phyloP scores from a whole-genome alignment of 352 stramenopile genomes.

The Peronospora belbahrii region DNA sequence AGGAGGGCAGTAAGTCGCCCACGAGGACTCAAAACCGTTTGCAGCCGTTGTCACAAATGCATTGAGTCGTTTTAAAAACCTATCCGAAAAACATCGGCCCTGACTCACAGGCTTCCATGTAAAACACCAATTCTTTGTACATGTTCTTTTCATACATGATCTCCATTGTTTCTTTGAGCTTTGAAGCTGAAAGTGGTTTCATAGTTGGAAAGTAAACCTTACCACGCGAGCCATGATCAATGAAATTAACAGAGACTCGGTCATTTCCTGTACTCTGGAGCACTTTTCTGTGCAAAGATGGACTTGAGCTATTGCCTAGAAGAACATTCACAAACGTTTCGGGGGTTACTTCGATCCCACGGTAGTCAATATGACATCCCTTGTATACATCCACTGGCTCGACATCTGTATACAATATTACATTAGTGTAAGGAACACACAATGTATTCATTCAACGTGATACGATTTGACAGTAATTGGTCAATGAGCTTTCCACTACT shows the following conservation, averaged over 20 bases:
- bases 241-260: conserved; percentile 90
- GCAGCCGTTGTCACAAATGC: conserved; percentile 86
- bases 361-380: conserved; percentile 74
- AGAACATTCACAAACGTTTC: conserved; percentile 86
- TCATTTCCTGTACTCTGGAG: conserved; percentile 79
- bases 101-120: conserved; percentile 89
- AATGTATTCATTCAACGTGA: no score
- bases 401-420: no score
- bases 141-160: conserved; percentile 78
- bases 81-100: conserved; percentile 86
- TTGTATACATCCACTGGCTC: conserved; percentile 83
- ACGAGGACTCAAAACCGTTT: conserved; percentile 84
- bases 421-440: no score
- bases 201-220: conserved; percentile 79
- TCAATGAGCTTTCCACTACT: no score
- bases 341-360: conserved; percentile 69
- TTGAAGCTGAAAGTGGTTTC: conserved; percentile 59
- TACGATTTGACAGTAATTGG: no score
- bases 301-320: conserved; percentile 53
- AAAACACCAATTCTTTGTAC: conserved; percentile 89
- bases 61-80: conserved; percentile 74
- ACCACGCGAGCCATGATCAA: conserved; percentile 84
- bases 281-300: conserved; percentile 68
- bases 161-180: conserved; percentile 58
- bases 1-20: conserved; percentile 84